Conservation (phyloP, 257 asterid genomes). For the Ophiorrhiza pumila region DNA sequence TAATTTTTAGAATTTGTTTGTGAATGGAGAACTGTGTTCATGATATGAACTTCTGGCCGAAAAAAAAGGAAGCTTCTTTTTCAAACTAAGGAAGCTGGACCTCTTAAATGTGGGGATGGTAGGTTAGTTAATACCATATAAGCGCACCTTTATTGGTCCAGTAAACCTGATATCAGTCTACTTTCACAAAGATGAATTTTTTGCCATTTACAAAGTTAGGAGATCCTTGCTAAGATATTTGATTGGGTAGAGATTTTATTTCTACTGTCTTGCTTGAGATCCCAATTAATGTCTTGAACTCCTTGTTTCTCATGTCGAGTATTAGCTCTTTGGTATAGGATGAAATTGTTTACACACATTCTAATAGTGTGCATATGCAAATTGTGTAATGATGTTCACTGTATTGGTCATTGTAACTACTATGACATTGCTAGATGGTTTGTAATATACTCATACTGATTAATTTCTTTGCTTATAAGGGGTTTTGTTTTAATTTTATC, state of each 20-base stretch:
- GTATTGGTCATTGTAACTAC: not conserved
- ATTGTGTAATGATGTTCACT: not conserved
- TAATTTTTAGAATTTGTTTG: not conserved
- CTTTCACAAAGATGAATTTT: too few species aligned
- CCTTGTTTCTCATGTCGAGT: too few species aligned
- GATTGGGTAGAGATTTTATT: not conserved
- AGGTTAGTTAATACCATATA: conserved; percentile 9
- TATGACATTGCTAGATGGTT: not conserved
- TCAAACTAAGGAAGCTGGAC: conserved; percentile 51
- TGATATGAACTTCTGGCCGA: not conserved
- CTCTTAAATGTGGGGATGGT: conserved; percentile 72
- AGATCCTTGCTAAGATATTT: not conserved
- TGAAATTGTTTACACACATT: not conserved
- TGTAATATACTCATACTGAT: not conserved
- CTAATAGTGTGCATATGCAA: not conserved
- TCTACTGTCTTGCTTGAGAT: not conserved
- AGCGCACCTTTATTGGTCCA: not conserved
- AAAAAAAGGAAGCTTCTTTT: not conserved
- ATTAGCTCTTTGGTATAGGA: not conserved
- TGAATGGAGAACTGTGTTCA: not conserved
- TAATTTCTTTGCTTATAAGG: not conserved
- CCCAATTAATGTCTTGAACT: not conserved
- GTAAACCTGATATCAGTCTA: not conserved
- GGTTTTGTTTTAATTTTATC: conserved; percentile 2
- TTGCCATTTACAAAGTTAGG: not conserved